These are phyloP conservation scores for Hanseniaspora valbyensis DNA, from an alignment of 805 yeast genomes.

Conservation along the genomic window DNA sequence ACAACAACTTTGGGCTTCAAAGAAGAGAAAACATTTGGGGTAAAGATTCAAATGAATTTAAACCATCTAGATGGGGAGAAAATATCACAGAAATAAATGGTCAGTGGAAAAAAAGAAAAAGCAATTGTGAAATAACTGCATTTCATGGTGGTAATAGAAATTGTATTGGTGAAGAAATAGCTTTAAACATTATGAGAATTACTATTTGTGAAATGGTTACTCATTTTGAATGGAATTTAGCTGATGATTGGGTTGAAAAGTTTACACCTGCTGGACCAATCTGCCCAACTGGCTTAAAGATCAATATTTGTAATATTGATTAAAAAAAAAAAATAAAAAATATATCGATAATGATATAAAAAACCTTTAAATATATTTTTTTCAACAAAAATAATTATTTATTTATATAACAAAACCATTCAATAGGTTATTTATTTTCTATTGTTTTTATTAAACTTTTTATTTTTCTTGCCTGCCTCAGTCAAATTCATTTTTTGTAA, in stretches of 20 bases:
- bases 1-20: constrained; percentile 44
- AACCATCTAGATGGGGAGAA: constrained; percentile 45
- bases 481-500: constrained; percentile 53
- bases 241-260: constrained; percentile 38
- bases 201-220: constrained; percentile 32
- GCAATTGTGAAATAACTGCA: constrained; percentile 37
- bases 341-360: not conserved
- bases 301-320: no score
- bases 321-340: not conserved
- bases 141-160: constrained; percentile 54
- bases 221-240: constrained; percentile 31
- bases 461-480: constrained; percentile 43
- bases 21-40: constrained; percentile 39
- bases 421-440: no score
- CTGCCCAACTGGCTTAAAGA: constrained; percentile 34
- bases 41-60: constrained; percentile 33
- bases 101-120: constrained; percentile 36
- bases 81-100: constrained; percentile 30
- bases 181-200: constrained; percentile 36
- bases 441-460: constrained; percentile 16
- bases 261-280: constrained; percentile 52
- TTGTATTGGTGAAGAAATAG: constrained; percentile 50
- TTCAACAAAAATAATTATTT: no score
- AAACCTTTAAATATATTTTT: no score
- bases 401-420: not conserved